Evolutionary conservation across 495 filamentous ascomycete species (phyloP).

Genomic region (Xylaria bambusicola): DNA sequence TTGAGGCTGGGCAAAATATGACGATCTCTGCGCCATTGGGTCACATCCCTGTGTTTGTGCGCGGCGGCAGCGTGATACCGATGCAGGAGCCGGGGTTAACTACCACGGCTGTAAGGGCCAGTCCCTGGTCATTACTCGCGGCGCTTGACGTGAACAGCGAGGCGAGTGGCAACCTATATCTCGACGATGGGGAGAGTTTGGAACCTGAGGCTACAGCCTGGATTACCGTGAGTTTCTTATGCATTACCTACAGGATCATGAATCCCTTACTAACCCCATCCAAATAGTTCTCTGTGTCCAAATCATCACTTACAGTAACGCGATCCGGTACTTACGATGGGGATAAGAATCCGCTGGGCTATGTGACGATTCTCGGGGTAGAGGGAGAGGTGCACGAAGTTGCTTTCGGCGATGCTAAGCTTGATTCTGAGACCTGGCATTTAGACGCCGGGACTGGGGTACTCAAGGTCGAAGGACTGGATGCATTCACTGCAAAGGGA

Average conservation of each 20-base stretch:
- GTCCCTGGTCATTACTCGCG: constrained; percentile 69
- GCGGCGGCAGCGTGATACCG: constrained; percentile 70
- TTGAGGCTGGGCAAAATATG: constrained; percentile 61
- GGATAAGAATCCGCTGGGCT: constrained; percentile 63
- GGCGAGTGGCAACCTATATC: constrained; percentile 69
- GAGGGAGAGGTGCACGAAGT: constrained; percentile 44
- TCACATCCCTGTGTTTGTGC: constrained; percentile 76
- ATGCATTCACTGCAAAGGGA: constrained; percentile 50
- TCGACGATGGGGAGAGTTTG: constrained; percentile 83
- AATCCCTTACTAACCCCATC: neutral
- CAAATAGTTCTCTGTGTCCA: constrained; percentile 52
- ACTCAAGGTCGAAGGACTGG: constrained; percentile 53
- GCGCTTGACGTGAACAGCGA: constrained; percentile 58
- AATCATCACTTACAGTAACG: constrained; percentile 47
- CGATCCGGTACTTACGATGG: constrained; percentile 56
- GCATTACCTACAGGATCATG: too few relatives aligned
- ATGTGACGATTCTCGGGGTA: constrained; percentile 70
- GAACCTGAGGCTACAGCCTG: constrained; percentile 56
- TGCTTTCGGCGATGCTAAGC: constrained; percentile 49
- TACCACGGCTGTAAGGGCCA: constrained; percentile 63
- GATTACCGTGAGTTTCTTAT: constrained; percentile 50
- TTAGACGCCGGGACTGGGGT: constrained; percentile 52
- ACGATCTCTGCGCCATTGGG: constrained; percentile 75
- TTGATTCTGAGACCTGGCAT: constrained; percentile 44
- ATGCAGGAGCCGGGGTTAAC: constrained; percentile 72